Conservation (phyloP, 768 basidiomycete species). For the Mycena latifolia region DNA sequence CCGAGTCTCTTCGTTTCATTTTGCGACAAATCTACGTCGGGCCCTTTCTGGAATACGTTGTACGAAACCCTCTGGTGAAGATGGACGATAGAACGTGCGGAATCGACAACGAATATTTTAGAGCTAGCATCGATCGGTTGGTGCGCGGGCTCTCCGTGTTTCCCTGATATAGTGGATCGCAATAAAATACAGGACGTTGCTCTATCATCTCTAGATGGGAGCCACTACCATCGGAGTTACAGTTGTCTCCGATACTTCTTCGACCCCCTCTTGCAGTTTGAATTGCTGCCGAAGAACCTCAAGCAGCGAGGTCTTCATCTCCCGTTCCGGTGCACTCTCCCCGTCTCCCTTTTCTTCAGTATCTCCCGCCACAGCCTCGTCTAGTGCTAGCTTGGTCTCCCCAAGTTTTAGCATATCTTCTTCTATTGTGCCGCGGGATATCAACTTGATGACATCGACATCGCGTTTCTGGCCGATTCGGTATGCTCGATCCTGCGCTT, state of each 20-base stretch:
- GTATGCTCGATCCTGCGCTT: conserved; percentile 97
- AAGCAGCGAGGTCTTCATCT: conserved; percentile 90
- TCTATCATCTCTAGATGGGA: conserved; percentile 36
- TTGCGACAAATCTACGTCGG: conserved; percentile 93
- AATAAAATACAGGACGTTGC: conserved; percentile 30
- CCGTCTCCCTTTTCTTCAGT: conserved; percentile 62
- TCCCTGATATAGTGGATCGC: conserved; percentile 40
- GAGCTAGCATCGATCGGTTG: conserved; percentile 82
- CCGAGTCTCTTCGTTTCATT: conserved; percentile 86
- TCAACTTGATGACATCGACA: conserved; percentile 95
- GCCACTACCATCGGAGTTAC: not conserved
- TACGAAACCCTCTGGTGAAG: conserved; percentile 87
- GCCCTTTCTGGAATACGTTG: conserved; percentile 94
- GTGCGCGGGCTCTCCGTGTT: conserved; percentile 70
- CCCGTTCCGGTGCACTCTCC: conserved; percentile 77
- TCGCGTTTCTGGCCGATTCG: conserved; percentile 96
- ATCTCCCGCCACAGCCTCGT: conserved; percentile 93
- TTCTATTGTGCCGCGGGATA: conserved; percentile 93
- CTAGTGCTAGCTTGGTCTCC: conserved; percentile 90
- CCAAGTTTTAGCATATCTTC: conserved; percentile 96
- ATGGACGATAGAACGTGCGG: conserved; percentile 86
- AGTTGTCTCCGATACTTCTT: conserved; percentile 10
- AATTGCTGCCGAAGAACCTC: conserved; percentile 87
- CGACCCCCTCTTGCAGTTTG: conserved; percentile 63
- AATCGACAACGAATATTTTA: conserved; percentile 94